Evolutionary conservation across 2,329 filamentous ascomycete genomes (phyloP), one percentile per base, ranked within the genome.

Genomic region (Sordariomycetes sp.): DNA sequence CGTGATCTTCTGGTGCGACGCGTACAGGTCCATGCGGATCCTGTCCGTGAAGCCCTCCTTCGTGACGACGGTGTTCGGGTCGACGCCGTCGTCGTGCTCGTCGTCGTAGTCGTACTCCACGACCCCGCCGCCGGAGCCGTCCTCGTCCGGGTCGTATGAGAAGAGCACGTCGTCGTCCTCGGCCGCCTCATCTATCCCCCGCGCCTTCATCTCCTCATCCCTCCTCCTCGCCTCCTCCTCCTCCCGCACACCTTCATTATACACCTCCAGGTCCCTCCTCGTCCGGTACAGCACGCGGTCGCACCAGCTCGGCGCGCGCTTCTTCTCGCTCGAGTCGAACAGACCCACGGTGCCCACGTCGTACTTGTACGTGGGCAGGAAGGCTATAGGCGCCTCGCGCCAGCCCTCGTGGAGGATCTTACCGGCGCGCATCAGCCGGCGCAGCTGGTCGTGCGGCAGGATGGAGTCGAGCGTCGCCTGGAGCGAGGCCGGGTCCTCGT

Each of bases 361-460:
- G 65, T 99, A 99, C 70, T 99, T 99, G 72, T 99, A 99, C 0
- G 94, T 95, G 1, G 94, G 94, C 18, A 97, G 70, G 66, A 99
- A 99, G 1, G 83, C 83, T 59, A 99, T 92, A 0, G 84, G 79
- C 0, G 92, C 94, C 76, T 99, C 94, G 55, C 81, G 80, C 92
- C 94, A 99, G 1, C 92, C 93, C 61, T 96, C 89, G 60, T 96
- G 83, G 61, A 99, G 96, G 0, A 86, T 85, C 67, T 88, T 94
- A n/a, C 83, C 81, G 46, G 83, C 74, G 62, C 80, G 83, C 64
- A 96, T 91, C 60, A 90, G 82, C 59, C 85, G 80, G 4, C 77
- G 80, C 4, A 99, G 79, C 70, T 99, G 92, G 65, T 99, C 94
- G 65, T 97, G 93, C 0, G 90, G 87, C 1, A 99, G 73, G 2